Conservation (phyloP, 169 alveolate species). For the Cryptosporidium xiaoi region DNA sequence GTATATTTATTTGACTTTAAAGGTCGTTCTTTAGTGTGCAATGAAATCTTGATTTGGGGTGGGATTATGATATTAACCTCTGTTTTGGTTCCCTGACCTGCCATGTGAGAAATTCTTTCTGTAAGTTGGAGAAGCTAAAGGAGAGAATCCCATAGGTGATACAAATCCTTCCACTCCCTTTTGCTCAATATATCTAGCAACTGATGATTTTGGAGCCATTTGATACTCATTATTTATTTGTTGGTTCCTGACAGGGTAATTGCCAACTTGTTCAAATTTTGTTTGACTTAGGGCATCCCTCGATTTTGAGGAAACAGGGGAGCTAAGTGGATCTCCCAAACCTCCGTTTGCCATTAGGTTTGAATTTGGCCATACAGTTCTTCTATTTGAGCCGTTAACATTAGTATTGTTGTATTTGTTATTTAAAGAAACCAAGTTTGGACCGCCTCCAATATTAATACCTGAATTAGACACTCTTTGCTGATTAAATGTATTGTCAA, state of each 20-base stretch:
- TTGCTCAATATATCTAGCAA: conserved; percentile 41
- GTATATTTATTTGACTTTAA: too few relatives aligned
- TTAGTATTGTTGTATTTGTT: conserved; percentile 21
- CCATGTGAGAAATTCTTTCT: conserved; percentile 36
- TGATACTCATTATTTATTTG: conserved; percentile 11
- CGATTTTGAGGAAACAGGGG: conserved; percentile 12
- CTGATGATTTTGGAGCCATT: conserved; percentile 67
- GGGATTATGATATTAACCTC: too few relatives aligned
- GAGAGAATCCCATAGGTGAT: conserved; percentile 46
- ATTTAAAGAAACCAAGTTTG: background rate
- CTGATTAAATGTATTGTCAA: conserved; percentile 31
- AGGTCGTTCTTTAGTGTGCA: too few relatives aligned
- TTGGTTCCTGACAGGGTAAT: conserved; percentile 6
- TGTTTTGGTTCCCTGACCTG: background rate
- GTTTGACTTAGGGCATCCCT: background rate
- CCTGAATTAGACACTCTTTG: conserved; percentile 6
- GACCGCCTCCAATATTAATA: conserved; percentile 1
- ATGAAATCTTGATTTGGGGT: too few relatives aligned
- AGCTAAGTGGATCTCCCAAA: conserved; percentile 16
- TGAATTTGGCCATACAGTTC: conserved; percentile 63
- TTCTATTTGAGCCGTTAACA: conserved; percentile 15
- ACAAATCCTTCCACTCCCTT: conserved; percentile 11
- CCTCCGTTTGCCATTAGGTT: conserved; percentile 47
- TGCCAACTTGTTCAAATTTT: conserved; percentile 1
- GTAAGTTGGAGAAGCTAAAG: conserved; percentile 64